Base-by-base conservation (phyloP, 495 filamentous ascomycete species). In the Neurospora sp. region DNA sequence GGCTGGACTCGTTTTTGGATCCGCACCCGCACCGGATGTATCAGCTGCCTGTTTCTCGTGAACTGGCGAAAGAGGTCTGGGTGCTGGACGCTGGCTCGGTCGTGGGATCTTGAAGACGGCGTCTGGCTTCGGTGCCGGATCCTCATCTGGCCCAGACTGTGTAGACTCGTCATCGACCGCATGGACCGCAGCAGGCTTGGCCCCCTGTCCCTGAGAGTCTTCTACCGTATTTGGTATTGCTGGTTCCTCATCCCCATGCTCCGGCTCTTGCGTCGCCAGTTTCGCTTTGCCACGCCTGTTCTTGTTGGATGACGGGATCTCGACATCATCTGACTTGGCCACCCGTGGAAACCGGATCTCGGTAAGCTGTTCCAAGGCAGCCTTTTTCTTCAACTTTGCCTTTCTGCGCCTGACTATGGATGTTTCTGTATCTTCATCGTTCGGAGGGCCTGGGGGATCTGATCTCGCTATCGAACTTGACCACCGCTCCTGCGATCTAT, bases 1-100 rank as follows among this genome's bases (percentile, higher is more conserved):
- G 48, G 77, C 65, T 37, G 82, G 84, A 53, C 82, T 84, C 5
- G 83, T 84, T 70, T 82, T 82, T 3, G 82, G 84, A 10, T 82
- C 82, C 1, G 76, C 81, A 8, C 81, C 83, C 18, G 59, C 78
- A 35, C 75, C 73, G 9, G 73, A 73, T 4, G 61, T 61, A 18
- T 74, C 70, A 65, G 12, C 12, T 35, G 6, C 0, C 27, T 1
- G 6, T 35, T 18, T 18, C 3, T 65, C 31, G 12, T 35, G 27
- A 18, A 65, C 2, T 65, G 53, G 27, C 14, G 53, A 65, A 35
- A 4, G 22, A 18, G 3, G 8, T 3, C 61, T 48, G 9, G 37
- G 61, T 20, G 70, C 61, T 2, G 70, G 69, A 40, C 40, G 72
- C 35, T 65, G 70, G 41, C 41, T 71, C 18, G 76, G 53, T 18